phyloP scores from a whole-genome alignment of 108 stramenopile genomes.

The Nitzschia sp. region DNA sequence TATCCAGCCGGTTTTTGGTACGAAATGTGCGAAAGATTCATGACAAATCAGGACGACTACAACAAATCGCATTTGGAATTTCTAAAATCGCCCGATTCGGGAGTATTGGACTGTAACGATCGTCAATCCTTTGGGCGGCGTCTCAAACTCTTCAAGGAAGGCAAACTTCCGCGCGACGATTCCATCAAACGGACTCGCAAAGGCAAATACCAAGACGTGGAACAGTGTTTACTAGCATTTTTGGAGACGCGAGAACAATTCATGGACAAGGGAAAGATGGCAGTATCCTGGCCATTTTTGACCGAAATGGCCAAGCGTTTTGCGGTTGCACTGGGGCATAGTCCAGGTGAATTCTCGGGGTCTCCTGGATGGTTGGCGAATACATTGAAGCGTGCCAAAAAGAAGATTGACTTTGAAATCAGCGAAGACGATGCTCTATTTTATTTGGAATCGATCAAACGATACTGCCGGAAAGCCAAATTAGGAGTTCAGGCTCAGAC shows the following conservation, averaged over 20 bases:
- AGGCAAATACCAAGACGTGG: slow-evolving; percentile 5
- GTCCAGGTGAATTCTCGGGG: neutral
- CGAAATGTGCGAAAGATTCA: slow-evolving; percentile 8
- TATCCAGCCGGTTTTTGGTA: slow-evolving; percentile 11
- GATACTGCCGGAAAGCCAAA: neutral
- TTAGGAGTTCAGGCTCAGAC: neutral
- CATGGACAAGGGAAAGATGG: neutral
- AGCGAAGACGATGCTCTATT: neutral
- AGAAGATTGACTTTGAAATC: neutral
- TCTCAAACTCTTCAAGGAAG: neutral
- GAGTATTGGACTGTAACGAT: neutral
- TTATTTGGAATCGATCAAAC: neutral
- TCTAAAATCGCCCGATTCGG: slow-evolving; percentile 4
- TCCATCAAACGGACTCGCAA: neutral
- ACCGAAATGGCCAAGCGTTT: slow-evolving; percentile 8
- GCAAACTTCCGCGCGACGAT: slow-evolving; percentile 1
- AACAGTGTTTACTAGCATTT: slow-evolving; percentile 6
- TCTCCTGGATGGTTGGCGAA: slow-evolving; percentile 8
- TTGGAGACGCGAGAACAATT: slow-evolving; percentile 3
- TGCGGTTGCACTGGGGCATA: neutral
- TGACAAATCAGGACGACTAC: neutral
- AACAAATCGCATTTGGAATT: neutral
- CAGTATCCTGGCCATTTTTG: slow-evolving; percentile 3
- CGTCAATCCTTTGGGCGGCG: slow-evolving; percentile 1
- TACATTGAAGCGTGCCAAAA: slow-evolving; percentile 1